Base-by-base conservation (phyloP, 2,329 filamentous ascomycete genomes). In the Trichoderma sp. region DNA sequence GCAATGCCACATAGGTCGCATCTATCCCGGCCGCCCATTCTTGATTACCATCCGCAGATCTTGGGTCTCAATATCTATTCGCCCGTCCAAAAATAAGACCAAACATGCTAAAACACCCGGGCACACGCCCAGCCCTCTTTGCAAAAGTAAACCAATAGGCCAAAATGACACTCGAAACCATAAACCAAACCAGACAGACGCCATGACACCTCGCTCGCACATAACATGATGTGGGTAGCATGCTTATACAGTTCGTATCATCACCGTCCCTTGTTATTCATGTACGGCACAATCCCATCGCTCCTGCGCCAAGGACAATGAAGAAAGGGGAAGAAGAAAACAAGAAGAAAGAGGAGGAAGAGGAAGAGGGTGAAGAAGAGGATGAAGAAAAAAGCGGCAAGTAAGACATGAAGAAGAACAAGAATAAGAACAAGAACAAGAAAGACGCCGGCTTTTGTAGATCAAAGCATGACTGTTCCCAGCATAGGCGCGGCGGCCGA, bases 171-270 rank as follows among this genome's bases (percentile, higher is more conserved):
- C n/a, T 21, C 34, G 7, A 15, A 30, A 18, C n/a, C 39, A 30
- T 43, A 67, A 57, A 67, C 4, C 51, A 43, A 67, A 66, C 36
- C 32, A 43, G 24, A 67, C 34, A 43, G 51, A 67, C 64, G 51
- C 64, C 51, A 58, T 34, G 64, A 67, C 64, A 58, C 66, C 66
- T 60, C 56, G 56, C 56, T 61, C 56, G 66, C 56, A 60, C 66
- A 43, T 32, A 11, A 12, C 30, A 36, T 39, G 21, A 66, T 66
- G 63, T 66, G 63, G 15, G 43, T 14, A 60, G 66, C 36, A 61
- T 60, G 56, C 66, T 39, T 24, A 47, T 34, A 51, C 26, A 61
- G 53, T 32, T 47, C 21, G 28, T 67, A 32, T 26, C 24, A 43
- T 58, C 53, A 32, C 47, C 53, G 56, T 14, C 66, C 28, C 36